These are phyloP conservation scores for Salvia miltiorrhiza DNA, from an alignment of 257 asterid species.

Conservation along the genomic window DNA sequence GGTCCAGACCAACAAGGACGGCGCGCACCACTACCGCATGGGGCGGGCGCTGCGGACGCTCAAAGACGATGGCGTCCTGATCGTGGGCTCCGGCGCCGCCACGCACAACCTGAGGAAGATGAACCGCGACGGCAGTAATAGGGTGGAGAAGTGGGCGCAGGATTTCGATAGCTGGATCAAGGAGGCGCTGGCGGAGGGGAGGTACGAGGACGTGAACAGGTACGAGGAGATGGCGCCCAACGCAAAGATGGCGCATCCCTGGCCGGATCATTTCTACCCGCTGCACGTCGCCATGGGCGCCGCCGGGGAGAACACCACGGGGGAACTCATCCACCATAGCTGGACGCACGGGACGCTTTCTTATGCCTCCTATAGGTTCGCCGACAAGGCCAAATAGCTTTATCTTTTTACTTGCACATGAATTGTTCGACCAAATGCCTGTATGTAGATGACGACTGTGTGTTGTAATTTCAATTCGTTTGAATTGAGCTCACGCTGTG, in stretches of 20 bases:
- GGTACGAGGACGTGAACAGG: slow-evolving; percentile 44
- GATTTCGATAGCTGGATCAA: slow-evolving; percentile 50
- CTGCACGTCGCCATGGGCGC: slow-evolving; percentile 71
- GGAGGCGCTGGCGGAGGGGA: slow-evolving; percentile 40
- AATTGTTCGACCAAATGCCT: background rate
- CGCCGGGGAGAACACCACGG: slow-evolving; percentile 43
- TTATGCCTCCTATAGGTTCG: slow-evolving; percentile 49
- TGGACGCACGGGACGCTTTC: slow-evolving; percentile 49
- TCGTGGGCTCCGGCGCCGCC: slow-evolving; percentile 47
- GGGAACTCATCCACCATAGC: slow-evolving; percentile 54
- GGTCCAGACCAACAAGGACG: slow-evolving; percentile 48
- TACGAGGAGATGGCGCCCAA: slow-evolving; percentile 50
- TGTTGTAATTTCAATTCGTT: background rate
- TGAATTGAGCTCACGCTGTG: background rate
- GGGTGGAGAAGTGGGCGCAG: slow-evolving; percentile 43
- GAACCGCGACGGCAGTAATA: slow-evolving; percentile 1
- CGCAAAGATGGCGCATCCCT: slow-evolving; percentile 46
- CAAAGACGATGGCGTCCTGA: slow-evolving; percentile 47
- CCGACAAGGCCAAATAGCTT: background rate
- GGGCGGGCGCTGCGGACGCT: slow-evolving; percentile 44
- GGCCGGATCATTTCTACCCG: slow-evolving; percentile 60
- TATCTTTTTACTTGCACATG: background rate
- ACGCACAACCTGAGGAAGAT: slow-evolving; percentile 45
- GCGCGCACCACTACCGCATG: slow-evolving; percentile 41
- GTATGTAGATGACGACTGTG: background rate